Evolutionary conservation across 2,329 filamentous ascomycete species (phyloP), one percentile per base, ranked within the genome.

Genomic region (Pyrenophora tritici-repentis): DNA sequence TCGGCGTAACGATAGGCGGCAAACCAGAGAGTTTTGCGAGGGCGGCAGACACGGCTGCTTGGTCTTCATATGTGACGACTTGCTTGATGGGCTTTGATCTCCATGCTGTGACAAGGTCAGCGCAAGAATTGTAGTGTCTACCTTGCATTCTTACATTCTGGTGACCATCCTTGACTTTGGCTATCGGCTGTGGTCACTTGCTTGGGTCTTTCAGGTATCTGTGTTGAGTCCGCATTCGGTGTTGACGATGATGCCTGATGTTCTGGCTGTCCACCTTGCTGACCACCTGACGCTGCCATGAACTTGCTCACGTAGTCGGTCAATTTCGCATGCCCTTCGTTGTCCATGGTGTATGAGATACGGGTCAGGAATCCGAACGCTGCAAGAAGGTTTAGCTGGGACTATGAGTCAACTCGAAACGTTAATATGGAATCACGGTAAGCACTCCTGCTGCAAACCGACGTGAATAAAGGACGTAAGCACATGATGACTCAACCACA

Each of bases 31-130:
- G 85, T 73, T 91, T 87, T 1, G 76, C 72, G 38, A 86, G 76
- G 12, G 88, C 84, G 39, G 80, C 80, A 43, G 80, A 73, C 33
- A 91, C 81, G 17, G 82, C 82, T 12, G 75, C 70, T 34, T 79
- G 71, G 65, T 91, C 85, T 3, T 84, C 81, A 71, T 93, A 93
- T 31, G 81, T 76, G 22, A 90, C 87, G 10, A 83, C 79, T 73
- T 94, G 90, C 73, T 89, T 89, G 74, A 92, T 89, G 34, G 89
- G 89, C 73, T 90, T 91, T 47, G 82, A 80, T 62, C 86, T 83
- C 90, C 90, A 94, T 36, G 89, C 88, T 67, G 44, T 10, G 8
- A 17, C n/a, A 6, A 6, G 7, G 53, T 70, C 35, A 70, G 57
- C 31, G 35, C 24, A 20, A 29, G 4, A 18, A 16, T 18, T 1